Conservation (phyloP, 139 green algal genomes). For the Asterochloris erici region DNA sequence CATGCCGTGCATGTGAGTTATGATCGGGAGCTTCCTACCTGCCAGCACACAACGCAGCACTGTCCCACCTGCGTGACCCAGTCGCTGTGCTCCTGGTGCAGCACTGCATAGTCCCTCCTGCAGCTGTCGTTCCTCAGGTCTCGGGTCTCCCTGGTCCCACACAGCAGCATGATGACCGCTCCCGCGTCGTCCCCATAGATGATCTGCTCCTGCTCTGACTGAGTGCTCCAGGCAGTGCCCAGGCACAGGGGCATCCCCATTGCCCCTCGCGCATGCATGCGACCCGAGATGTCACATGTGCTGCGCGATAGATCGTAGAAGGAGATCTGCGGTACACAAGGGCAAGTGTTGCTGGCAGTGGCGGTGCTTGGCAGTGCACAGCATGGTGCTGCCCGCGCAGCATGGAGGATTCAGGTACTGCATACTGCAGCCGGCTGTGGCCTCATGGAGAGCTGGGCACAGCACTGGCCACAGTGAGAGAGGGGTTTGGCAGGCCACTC, state of each 20-base stretch:
- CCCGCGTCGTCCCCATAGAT: conserved; percentile 68
- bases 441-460: not conserved
- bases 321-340: conserved; percentile 40
- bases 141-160: conserved; percentile 41
- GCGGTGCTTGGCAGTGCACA: not conserved
- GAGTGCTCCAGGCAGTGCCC: conserved; percentile 4
- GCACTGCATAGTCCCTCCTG: conserved; percentile 54
- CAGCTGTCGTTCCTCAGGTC: not conserved
- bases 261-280: conserved; percentile 39
- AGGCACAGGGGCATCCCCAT: conserved; percentile 70
- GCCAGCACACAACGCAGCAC: no score
- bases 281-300: conserved; percentile 58
- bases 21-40: no score
- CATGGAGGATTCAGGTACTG: not conserved
- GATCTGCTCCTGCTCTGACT: conserved; percentile 41
- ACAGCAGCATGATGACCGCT: conserved; percentile 56
- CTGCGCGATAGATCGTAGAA: conserved; percentile 74
- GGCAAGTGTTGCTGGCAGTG: no score
- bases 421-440: not conserved
- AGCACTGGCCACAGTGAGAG: not conserved
- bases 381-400: not conserved
- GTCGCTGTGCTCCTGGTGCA: conserved; percentile 72
- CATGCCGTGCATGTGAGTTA: no score
- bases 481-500: no score
- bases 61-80: conserved; percentile 69